Base-by-base conservation (phyloP, 352 stramenopile genomes). In the Globisporangium cederbergense region DNA sequence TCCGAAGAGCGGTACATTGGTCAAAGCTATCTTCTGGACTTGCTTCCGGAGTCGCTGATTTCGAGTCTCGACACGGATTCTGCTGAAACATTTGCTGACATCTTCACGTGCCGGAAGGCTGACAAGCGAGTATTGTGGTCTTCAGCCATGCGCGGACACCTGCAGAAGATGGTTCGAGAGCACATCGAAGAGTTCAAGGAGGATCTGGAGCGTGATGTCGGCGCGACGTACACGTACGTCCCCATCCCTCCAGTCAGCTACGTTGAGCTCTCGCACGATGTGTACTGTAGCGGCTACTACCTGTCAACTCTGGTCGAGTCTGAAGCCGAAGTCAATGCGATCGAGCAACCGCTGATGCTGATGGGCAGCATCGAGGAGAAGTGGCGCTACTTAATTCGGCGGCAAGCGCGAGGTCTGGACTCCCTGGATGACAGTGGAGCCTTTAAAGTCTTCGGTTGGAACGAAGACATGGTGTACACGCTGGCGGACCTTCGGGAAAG, bases 331-430 rank as follows among this genome's bases (percentile, higher is more conserved):
- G 40, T 86, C 4, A 80, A 90, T 67, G 68, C 79, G 14, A 85
- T 93, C 30, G 85, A 93, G 51, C 76, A 93, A 57, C 85, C 85
- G 25, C 73, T 91, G 46, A 76, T 88, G 34, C 38, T 92, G 42
- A 92, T 93, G 83, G 75, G 75, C 36, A 88, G 74, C 52, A 90
- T 92, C 34, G 83, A 92, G 67, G 81, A 91, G 22, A 91, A 91
- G 58, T 93, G 85, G 85, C 70, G 74, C 22, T 80, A 79, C 16
- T 62, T 92, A 22, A 65, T 68, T 51, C 72, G 77, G 11, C 78
- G 77, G 18, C 79, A 91, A 65, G 63, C 70, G 1, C 63, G 82
- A 57, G 73, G 72, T 11, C 66, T 81, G 25, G 72, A 74, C 11
- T 70, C 79, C 38, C 66, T 77, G n/a, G 70, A 91, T 50, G 69